Evolutionary conservation across 805 yeast genomes (phyloP), one percentile per base, ranked within the genome.

Genomic region (Metschnikowia corniflorae): DNA sequence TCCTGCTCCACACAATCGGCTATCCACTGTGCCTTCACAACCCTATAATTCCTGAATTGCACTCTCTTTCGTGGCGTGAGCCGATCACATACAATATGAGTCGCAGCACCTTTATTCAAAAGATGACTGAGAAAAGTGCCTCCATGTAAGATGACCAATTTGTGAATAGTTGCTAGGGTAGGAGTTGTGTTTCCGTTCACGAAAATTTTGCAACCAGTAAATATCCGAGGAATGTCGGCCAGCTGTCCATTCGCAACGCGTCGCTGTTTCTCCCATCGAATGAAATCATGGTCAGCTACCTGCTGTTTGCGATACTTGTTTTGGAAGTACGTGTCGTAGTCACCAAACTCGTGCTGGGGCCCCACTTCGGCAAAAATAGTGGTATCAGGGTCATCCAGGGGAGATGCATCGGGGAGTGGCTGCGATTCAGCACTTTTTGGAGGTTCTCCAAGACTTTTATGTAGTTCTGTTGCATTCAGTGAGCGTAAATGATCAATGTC

Each of bases 181-280:
- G 97, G 97, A 2, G 61, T 63, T 0, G 97, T 91, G 51, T 83
- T 78, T 1, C 98, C 98, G 51, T 88, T 89, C n/a, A 91, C 87
- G 56, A 83, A 80, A 4, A 91, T 70, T 1, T 67, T 59, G 54
- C 89, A 85, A 1, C 72, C 77, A 24, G 63, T 51, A 53, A 91
- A 88, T 1, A 89, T 64, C 2, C 53, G 57, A 8, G 48, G 53
- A 13, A 44, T 32, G 4, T 37, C 35, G 6, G 41, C 26, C 14
- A 40, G 17, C 10, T 44, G 42, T 1, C 51, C 46, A 16, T 39
- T 37, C 3, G 43, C 47, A 3, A 31, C 38, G 6, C 57, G 55
- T 14, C 76, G 57, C 29, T 67, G 54, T 17, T 49, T 46, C 21
- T 76, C 73, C 77, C 82, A 78, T 22, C 64, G 57, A 1, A 70